A percentile compares a stretch with the other conserved stretches of the same genome.
phyloP scores from a whole-genome alignment of 73 alveolate genomes.

The Uronychia setigera region DNA sequence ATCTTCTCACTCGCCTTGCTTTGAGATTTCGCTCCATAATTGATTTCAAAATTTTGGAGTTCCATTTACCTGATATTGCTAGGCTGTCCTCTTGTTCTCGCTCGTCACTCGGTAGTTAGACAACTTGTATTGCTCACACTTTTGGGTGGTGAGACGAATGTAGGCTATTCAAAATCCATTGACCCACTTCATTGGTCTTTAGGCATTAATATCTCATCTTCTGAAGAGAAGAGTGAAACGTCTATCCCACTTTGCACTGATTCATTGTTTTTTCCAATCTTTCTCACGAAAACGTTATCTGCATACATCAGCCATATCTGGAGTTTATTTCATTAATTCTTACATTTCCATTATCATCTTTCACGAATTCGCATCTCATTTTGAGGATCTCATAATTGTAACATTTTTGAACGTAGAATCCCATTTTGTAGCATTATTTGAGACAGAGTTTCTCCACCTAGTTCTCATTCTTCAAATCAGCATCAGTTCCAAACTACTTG shows the following conservation, averaged over 20 bases:
- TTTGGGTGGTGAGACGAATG: too few relatives aligned
- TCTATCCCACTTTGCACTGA: not conserved
- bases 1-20: not conserved
- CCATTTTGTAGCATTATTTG: conserved; percentile 57
- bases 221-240: too few relatives aligned
- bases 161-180: too few relatives aligned
- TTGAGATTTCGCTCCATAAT: not conserved
- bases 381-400: conserved; percentile 54
- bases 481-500: conserved; percentile 43
- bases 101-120: too few relatives aligned
- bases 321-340: not conserved
- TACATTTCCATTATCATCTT: conserved; percentile 61
- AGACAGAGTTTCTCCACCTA: conserved; percentile 47
- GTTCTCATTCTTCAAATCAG: conserved; percentile 10
- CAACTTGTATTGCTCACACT: too few relatives aligned
- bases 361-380: conserved; percentile 61
- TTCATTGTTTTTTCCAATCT: not conserved
- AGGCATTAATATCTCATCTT: too few relatives aligned
- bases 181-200: too few relatives aligned
- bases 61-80: too few relatives aligned
- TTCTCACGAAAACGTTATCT: not conserved
- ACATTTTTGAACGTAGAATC: conserved; percentile 54
- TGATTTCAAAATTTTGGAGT: too few relatives aligned
- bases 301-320: conserved; percentile 36
- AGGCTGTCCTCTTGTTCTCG: too few relatives aligned